Evolutionary conservation across 345 rosid species (phyloP).

Genomic region (Hypericum androsaemum): DNA sequence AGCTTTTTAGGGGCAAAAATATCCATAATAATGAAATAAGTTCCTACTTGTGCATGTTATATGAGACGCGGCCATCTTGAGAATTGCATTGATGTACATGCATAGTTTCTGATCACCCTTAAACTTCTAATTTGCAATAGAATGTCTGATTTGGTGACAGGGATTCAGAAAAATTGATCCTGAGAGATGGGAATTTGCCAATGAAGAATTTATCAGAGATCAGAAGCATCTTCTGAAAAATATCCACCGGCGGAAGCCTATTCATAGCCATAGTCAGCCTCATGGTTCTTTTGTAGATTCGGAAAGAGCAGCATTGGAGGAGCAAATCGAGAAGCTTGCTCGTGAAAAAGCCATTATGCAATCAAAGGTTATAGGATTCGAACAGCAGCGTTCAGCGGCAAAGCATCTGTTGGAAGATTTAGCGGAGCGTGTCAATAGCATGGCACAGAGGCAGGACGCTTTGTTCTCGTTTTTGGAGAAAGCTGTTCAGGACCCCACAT

Average conservation of each 20-base stretch:
- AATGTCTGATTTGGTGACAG: constrained; percentile 26
- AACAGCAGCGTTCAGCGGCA: constrained; percentile 48
- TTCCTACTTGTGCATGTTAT: too few species aligned
- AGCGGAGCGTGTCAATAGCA: constrained; percentile 32
- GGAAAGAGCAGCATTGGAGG: constrained; percentile 61
- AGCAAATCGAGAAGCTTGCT: constrained; percentile 58
- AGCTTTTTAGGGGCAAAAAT: too few species aligned
- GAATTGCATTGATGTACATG: too few species aligned
- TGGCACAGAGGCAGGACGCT: constrained; percentile 64
- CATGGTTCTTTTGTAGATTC: constrained; percentile 41
- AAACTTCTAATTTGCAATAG: too few species aligned
- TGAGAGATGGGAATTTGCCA: constrained; percentile 86
- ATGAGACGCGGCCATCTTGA: too few species aligned
- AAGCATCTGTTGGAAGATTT: constrained; percentile 57
- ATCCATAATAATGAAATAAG: too few species aligned
- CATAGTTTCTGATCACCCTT: background rate
- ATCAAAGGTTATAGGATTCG: constrained; percentile 40
- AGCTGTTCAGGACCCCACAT: constrained; percentile 39
- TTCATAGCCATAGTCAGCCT: constrained; percentile 84
- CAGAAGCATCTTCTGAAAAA: constrained; percentile 85
- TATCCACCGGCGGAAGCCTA: constrained; percentile 79
- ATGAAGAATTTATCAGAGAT: constrained; percentile 77
- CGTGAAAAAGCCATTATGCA: constrained; percentile 61
- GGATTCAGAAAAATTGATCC: constrained; percentile 91
- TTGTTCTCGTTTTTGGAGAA: constrained; percentile 47